Evolutionary conservation across 257 asterid species (phyloP), one percentile per base, ranked within the genome.

Genomic region (Penstemon barbatus): DNA sequence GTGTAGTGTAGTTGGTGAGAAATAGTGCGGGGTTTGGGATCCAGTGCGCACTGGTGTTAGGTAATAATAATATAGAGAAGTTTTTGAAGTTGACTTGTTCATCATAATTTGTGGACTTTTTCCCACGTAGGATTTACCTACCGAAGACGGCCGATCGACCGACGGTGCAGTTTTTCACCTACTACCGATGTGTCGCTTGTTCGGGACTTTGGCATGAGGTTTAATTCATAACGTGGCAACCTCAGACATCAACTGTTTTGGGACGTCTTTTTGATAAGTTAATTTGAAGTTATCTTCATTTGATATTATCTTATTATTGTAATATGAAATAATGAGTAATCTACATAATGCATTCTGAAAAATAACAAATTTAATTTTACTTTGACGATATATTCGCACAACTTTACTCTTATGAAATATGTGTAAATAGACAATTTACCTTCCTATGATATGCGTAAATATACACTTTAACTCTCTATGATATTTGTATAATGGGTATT

Each of bases 1-100:
- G 5, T 57, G 58, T 48, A 76, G 74, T 77, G 86, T 53, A 84
- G 86, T 87, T 78, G 95, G 91, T 83, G 77, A 80, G 85, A 76
- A 10, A 52, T 42, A 43, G 78, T 75, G 79, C 75, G 58, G 66
- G 72, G 38, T 56, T 10, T 36, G 70, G 68, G 71, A 72, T 63
- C 58, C 33, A 25, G 33, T 25, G 33, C 33, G 33, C 60, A 43
- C 18, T 4, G 25, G 67, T 68, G 74, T 64, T 83, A 66, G 87
- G 90, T 84, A 72, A 77, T 18, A 46, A 88, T 84, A 72, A 77
- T 18, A 46, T 49, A 36, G 53, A 65, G 69, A 52, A 36, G 66
- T 45, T 39, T 49, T 37, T 15, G 18, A 49, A n/a, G 71, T 77
- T 80, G 37, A 44, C 12, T 6, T 4, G 15, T 8, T 15, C n/a